phyloP scores from a whole-genome alignment of 352 stramenopile genomes.

The Globisporangium middletonii region DNA sequence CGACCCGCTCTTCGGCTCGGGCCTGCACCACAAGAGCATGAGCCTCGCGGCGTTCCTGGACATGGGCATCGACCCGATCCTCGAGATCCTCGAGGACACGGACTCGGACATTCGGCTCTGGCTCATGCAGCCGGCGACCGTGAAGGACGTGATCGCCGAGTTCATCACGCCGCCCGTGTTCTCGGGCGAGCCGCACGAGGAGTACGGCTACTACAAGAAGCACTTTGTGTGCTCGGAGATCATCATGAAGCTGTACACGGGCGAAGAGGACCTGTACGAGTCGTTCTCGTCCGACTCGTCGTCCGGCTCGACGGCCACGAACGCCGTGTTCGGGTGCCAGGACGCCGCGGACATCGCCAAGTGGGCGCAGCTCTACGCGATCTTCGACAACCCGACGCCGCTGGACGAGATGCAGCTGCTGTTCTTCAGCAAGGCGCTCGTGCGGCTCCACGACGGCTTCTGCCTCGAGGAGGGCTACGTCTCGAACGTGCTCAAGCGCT shows the following conservation, averaged over 20 bases:
- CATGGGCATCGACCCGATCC: conserved; percentile 82
- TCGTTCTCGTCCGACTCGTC: conserved; percentile 84
- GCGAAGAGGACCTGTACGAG: conserved; percentile 84
- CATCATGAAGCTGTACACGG: conserved; percentile 88
- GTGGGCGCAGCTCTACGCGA: conserved; percentile 78
- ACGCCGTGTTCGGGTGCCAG: conserved; percentile 76
- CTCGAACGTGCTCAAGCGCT: conserved; percentile 69
- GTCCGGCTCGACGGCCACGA: conserved; percentile 54
- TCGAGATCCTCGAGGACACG: conserved; percentile 81
- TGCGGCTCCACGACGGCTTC: conserved; percentile 82
- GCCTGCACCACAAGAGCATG: conserved; percentile 59
- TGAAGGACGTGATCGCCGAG: conserved; percentile 69
- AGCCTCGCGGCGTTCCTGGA: conserved; percentile 60
- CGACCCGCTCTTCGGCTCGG: conserved; percentile 38
- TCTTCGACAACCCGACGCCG: conserved; percentile 69
- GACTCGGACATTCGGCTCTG: conserved; percentile 82
- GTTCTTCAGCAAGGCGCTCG: conserved; percentile 85
- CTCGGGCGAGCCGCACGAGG: conserved; percentile 68
- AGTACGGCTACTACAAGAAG: conserved; percentile 88
- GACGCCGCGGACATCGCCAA: conserved; percentile 66
- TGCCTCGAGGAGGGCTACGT: conserved; percentile 86
- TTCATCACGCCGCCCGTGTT: conserved; percentile 80
- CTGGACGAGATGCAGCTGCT: conserved; percentile 84
- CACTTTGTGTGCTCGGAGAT: conserved; percentile 87
- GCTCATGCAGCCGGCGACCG: conserved; percentile 73